These are phyloP conservation scores for Hippophae rhamnoides DNA, from an alignment of 306 rosid species.

Conservation along the genomic window DNA sequence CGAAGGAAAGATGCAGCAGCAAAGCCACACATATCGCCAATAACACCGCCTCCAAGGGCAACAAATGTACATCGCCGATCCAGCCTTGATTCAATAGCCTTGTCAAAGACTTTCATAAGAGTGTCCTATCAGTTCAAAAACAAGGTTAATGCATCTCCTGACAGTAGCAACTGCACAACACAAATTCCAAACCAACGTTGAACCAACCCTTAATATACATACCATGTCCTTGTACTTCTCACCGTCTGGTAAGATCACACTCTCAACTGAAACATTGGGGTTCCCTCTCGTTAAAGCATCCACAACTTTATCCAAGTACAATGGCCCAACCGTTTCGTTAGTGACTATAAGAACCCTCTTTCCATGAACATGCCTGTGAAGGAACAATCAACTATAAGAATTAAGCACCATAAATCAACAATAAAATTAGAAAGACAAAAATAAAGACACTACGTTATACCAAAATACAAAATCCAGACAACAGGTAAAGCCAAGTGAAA, in stretches of 20 bases:
- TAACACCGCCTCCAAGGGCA: slow-evolving; percentile 97
- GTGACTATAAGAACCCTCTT: slow-evolving; percentile 90
- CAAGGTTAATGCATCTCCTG: slow-evolving; percentile 13
- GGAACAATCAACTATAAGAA: slow-evolving; percentile 12
- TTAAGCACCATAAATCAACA: background rate
- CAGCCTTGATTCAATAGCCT: slow-evolving; percentile 74
- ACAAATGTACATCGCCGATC: slow-evolving; percentile 78
- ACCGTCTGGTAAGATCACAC: slow-evolving; percentile 78
- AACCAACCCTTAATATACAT: slow-evolving; percentile 15
- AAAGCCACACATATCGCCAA: slow-evolving; percentile 94
- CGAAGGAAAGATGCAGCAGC: slow-evolving; percentile 84
- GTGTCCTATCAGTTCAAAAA: slow-evolving; percentile 51
- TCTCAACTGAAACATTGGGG: slow-evolving; percentile 75
- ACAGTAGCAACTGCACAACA: background rate
- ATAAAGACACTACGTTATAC: background rate
- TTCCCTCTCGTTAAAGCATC: slow-evolving; percentile 71
- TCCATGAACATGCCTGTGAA: slow-evolving; percentile 84
- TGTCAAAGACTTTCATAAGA: slow-evolving; percentile 90
- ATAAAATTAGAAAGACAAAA: background rate
- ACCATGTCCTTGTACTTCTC: slow-evolving; percentile 91
- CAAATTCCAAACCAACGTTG: background rate
- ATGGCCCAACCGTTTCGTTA: slow-evolving; percentile 60
- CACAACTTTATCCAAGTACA: slow-evolving; percentile 68
- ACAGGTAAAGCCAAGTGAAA: too few relatives aligned
- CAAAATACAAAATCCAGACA: too few relatives aligned